Evolutionary conservation across 495 filamentous ascomycete species (phyloP).

Genomic region (Trichoderma erinaceum): DNA sequence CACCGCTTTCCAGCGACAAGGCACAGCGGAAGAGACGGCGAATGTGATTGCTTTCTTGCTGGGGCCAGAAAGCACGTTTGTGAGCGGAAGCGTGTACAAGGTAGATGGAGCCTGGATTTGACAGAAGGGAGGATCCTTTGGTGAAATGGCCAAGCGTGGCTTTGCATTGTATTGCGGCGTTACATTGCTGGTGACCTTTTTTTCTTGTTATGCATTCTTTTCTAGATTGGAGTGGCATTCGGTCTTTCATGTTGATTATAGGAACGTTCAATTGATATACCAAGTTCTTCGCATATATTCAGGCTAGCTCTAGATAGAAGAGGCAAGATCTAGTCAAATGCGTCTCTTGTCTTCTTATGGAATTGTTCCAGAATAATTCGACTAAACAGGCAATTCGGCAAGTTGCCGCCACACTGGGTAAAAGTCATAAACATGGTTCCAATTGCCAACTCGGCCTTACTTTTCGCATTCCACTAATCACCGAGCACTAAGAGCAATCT

Average conservation of each 20-base stretch:
- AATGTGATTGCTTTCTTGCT: constrained; percentile 48
- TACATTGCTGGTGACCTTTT: background rate
- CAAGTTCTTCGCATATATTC: no score
- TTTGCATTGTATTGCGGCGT: constrained; percentile 8
- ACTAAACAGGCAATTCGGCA: background rate
- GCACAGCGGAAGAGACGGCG: constrained; percentile 37
- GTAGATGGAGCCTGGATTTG: constrained; percentile 27
- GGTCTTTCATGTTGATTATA: background rate
- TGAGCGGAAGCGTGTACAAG: constrained; percentile 38
- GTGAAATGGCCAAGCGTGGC: background rate
- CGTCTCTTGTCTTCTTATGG: background rate
- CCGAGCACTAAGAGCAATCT: no score
- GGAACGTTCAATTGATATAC: background rate
- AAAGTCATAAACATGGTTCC: no score
- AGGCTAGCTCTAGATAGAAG: background rate
- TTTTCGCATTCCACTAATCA: no score
- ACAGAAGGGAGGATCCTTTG: background rate
- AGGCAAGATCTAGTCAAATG: no score
- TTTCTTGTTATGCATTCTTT: background rate
- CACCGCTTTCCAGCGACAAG: constrained; percentile 31
- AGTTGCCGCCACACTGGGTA: no score
- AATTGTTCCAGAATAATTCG: background rate
- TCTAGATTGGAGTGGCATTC: background rate
- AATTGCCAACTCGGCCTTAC: no score
- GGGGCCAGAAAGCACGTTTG: constrained; percentile 50